A percentile compares a stretch with the other conserved stretches of the same genome.
Conservation (phyloP, 371 early-diverging fungal genomes). For the Vairimorpha necatrix region DNA sequence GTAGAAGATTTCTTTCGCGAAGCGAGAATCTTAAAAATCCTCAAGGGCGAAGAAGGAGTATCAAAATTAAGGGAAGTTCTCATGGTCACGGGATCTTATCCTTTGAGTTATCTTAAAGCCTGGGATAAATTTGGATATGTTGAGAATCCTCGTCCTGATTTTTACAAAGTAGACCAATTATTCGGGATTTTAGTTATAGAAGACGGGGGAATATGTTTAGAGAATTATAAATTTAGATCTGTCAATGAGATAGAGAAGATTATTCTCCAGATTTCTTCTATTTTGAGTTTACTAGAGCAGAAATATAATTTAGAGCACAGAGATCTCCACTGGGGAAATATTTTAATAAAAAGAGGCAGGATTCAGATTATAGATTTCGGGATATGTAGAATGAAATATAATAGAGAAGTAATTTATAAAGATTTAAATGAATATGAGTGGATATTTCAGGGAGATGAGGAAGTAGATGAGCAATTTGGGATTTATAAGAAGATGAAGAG, state of each 20-base stretch:
- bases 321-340: constrained; percentile 80
- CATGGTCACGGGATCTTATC: constrained; percentile 43
- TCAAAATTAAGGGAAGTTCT: constrained; percentile 30
- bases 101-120: constrained; percentile 49
- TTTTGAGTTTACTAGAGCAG: constrained; percentile 68
- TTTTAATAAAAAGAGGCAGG: constrained; percentile 66
- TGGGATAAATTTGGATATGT: constrained; percentile 70
- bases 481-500: constrained; percentile 72
- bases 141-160: constrained; percentile 69
- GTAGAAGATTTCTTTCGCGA: constrained; percentile 46
- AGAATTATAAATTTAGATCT: constrained; percentile 64
- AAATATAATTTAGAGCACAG: constrained; percentile 71
- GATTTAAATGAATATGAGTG: constrained; percentile 66
- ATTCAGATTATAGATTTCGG: constrained; percentile 53
- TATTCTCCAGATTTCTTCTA: constrained; percentile 67
- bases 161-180: constrained; percentile 17
- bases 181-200: constrained; percentile 70
- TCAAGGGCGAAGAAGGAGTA: constrained; percentile 35
- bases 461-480: constrained; percentile 70
- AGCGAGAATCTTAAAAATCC: constrained; percentile 23
- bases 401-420: constrained; percentile 38
- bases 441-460: constrained; percentile 69
- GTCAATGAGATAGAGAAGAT: constrained; percentile 66
- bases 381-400: constrained; percentile 35
- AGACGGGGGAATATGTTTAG: constrained; percentile 70